phyloP scores from a whole-genome alignment of 1,284 basidiomycete genomes.

The Clitocybe nebularis region DNA sequence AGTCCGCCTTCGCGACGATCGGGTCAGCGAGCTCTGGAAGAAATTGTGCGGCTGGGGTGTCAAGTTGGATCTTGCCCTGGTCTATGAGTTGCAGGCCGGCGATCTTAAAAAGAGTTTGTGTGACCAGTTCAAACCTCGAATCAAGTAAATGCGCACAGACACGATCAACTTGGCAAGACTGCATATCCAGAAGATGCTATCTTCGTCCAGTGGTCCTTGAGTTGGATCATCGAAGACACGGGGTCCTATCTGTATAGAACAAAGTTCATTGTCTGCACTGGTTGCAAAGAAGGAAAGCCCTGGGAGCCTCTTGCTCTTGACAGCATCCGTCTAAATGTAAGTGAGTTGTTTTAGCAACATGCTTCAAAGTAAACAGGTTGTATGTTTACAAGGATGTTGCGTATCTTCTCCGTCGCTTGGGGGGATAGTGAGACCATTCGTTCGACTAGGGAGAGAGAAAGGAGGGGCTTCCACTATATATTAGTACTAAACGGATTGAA shows the following conservation, averaged over 20 bases:
- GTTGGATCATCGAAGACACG: constrained; percentile 22
- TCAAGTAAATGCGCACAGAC: constrained; percentile 16
- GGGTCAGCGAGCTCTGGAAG: constrained; percentile 20
- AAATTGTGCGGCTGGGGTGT: constrained; percentile 12
- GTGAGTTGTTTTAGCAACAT: too few relatives aligned
- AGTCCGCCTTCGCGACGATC: constrained; percentile 14
- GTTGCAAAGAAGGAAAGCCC: constrained; percentile 26
- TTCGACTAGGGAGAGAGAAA: too few relatives aligned
- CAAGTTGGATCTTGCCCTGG: constrained; percentile 18
- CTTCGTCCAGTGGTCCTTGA: constrained; percentile 22
- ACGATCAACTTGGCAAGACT: constrained; percentile 32
- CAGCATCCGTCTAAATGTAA: constrained; percentile 6
- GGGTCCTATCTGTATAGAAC: constrained; percentile 22
- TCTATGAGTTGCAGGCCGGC: constrained; percentile 20
- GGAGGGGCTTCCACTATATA: too few relatives aligned
- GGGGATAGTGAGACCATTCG: constrained; percentile 10
- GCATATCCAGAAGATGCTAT: constrained; percentile 32
- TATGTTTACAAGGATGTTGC: not conserved
- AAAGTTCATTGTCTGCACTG: constrained; percentile 26
- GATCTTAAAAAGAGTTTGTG: constrained; percentile 7
- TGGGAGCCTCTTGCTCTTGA: constrained; percentile 17
- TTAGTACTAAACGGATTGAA: too few relatives aligned
- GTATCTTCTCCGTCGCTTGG: not conserved
- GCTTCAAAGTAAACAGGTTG: too few relatives aligned
- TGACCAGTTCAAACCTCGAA: not conserved